A percentile compares a stretch with the other conserved stretches of the same genome.
phyloP scores from a whole-genome alignment of 495 filamentous ascomycete species.

The Usnea hakonensis region DNA sequence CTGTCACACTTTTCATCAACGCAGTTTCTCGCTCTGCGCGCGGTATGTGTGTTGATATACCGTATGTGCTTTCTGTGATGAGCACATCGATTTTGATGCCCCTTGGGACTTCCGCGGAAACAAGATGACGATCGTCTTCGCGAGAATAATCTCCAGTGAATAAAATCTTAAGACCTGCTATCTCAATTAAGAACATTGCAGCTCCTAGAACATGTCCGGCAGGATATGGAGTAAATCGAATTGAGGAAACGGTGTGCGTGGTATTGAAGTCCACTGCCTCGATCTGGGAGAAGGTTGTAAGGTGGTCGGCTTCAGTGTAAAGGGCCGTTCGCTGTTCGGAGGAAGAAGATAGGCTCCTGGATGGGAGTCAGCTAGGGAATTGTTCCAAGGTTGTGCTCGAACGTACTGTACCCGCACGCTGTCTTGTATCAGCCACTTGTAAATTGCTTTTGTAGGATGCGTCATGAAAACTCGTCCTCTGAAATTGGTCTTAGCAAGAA shows the following conservation, averaged over 20 bases:
- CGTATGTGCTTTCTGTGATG: constrained; percentile 96
- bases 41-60: constrained; percentile 83
- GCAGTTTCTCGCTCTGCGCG: constrained; percentile 82
- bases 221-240: constrained; percentile 92
- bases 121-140: constrained; percentile 88
- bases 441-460: constrained; percentile 97
- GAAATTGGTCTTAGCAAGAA: constrained; percentile 96
- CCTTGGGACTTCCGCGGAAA: constrained; percentile 79
- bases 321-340: constrained; percentile 69
- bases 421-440: constrained; percentile 98
- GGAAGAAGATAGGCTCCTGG: constrained; percentile 59
- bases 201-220: constrained; percentile 97
- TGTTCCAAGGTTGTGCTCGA: neutral
- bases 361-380: neutral
- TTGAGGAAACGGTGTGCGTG: constrained; percentile 90
- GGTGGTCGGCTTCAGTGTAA: constrained; percentile 89
- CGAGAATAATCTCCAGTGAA: constrained; percentile 97
- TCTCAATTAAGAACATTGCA: constrained; percentile 96
- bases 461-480: constrained; percentile 97
- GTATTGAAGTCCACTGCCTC: constrained; percentile 98
- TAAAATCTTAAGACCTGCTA: constrained; percentile 88
- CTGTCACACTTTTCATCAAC: constrained; percentile 89
- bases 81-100: constrained; percentile 86
- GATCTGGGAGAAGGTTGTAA: constrained; percentile 84
- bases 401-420: constrained; percentile 71